phyloP scores from a whole-genome alignment of 2,329 filamentous ascomycete species.

The Orbilia brochopaga region DNA sequence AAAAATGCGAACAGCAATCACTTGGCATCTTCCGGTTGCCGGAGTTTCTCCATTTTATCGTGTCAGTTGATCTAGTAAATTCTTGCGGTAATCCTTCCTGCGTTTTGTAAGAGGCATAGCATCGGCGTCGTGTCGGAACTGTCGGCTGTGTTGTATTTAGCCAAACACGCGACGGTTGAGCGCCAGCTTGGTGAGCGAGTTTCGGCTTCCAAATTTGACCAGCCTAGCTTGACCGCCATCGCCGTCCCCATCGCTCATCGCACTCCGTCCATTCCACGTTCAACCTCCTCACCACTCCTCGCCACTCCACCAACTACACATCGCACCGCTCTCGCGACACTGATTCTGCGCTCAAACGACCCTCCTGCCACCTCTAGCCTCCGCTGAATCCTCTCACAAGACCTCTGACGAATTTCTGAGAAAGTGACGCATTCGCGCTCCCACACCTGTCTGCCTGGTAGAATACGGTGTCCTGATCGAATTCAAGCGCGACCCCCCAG shows the following conservation, averaged over 20 bases:
- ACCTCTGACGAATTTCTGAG: conserved; percentile 2
- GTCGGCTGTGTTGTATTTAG: conserved; percentile 32
- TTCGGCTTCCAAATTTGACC: conserved; percentile 32
- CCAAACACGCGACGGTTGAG: conserved; percentile 38
- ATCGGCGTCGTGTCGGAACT: conserved; percentile 4
- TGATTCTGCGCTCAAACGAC: neutral
- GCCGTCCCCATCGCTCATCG: conserved; percentile 24
- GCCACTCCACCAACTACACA: neutral
- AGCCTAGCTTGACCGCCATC: conserved; percentile 26
- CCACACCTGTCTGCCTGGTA: neutral
- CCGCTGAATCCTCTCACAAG: neutral
- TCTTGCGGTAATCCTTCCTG: neutral
- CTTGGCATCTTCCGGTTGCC: conserved; percentile 6
- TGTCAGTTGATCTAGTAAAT: neutral
- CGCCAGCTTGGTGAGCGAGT: conserved; percentile 31
- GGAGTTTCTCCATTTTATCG: neutral
- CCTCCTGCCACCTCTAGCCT: neutral
- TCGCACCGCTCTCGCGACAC: neutral
- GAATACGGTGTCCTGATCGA: neutral
- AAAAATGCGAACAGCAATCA: conserved; percentile 18
- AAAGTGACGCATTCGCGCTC: neutral
- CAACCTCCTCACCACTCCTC: neutral
- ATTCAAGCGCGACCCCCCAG: neutral
- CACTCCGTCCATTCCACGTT: conserved; percentile 5
- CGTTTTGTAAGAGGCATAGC: neutral